Conservation (phyloP, 805 yeast species). For the Wickerhamomyces alni region DNA sequence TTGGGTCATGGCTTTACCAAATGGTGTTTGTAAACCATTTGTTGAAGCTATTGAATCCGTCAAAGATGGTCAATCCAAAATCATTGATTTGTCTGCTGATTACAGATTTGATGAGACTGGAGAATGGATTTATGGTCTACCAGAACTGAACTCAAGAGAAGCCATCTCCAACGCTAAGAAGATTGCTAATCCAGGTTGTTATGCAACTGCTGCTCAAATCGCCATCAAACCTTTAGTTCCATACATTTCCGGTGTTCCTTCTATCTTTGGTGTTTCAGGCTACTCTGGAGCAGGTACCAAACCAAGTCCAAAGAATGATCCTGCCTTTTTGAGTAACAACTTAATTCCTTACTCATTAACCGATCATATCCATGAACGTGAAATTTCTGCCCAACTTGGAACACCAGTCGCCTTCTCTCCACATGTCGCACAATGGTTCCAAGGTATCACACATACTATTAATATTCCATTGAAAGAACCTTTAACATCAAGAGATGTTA, state of each 20-base stretch:
- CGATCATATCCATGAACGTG: slow-evolving; percentile 95
- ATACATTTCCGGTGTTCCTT: slow-evolving; percentile 64
- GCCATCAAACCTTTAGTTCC: slow-evolving; percentile 84
- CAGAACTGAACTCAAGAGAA: slow-evolving; percentile 75
- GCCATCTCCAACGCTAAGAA: slow-evolving; percentile 65
- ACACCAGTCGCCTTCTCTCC: slow-evolving; percentile 84
- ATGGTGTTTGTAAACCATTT: slow-evolving; percentile 90
- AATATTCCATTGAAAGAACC: slow-evolving; percentile 75
- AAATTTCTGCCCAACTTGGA: slow-evolving; percentile 78
- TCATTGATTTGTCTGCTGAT: slow-evolving; percentile 92
- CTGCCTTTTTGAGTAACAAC: slow-evolving; percentile 67
- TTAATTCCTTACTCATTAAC: slow-evolving; percentile 93
- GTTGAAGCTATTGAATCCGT: slow-evolving; percentile 75
- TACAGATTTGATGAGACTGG: slow-evolving; percentile 87
- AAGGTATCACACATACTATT: slow-evolving; percentile 91
- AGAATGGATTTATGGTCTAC: slow-evolving; percentile 92
- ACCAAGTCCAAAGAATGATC: slow-evolving; percentile 94
- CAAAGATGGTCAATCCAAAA: slow-evolving; percentile 61
- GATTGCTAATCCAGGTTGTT: slow-evolving; percentile 97
- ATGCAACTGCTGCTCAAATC: slow-evolving; percentile 96
- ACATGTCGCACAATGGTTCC: slow-evolving; percentile 99
- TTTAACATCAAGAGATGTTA: slow-evolving; percentile 73
- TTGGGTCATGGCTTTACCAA: slow-evolving; percentile 99
- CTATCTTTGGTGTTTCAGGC: slow-evolving; percentile 93
- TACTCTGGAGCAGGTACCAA: slow-evolving; percentile 99